These are phyloP conservation scores for Fusarium beomiforme DNA, from an alignment of 2,329 filamentous ascomycete species.

Conservation along the genomic window DNA sequence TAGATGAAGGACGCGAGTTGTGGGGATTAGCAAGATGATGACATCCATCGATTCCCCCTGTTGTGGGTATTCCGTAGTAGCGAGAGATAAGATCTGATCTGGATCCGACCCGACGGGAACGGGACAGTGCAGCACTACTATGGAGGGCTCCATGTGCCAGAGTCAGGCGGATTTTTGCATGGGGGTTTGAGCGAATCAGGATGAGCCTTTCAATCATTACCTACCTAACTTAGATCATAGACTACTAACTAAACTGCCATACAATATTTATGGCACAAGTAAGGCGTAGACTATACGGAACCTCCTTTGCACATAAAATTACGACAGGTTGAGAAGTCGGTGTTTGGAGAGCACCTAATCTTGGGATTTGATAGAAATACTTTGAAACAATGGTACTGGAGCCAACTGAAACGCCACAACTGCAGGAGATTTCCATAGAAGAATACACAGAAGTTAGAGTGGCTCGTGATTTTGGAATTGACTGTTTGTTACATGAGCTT, in stretches of 20 bases:
- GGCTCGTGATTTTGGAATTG: background rate
- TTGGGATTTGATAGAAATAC: background rate
- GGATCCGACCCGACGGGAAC: background rate
- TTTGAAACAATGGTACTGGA: background rate
- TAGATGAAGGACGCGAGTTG: slow-evolving; percentile 8
- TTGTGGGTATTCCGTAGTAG: background rate
- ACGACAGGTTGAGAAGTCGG: too few species aligned
- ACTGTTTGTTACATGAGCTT: background rate
- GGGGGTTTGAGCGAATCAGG: slow-evolving; percentile 8
- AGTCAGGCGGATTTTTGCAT: slow-evolving; percentile 31
- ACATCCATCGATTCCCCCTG: slow-evolving; percentile 8
- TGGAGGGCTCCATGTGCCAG: slow-evolving; percentile 32
- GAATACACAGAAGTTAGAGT: background rate
- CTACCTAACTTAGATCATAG: background rate
- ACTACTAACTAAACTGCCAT: background rate
- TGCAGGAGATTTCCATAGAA: background rate
- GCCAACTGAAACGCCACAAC: background rate
- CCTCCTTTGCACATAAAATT: background rate
- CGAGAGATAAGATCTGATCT: slow-evolving; percentile 31
- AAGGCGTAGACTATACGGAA: background rate
- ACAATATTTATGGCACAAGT: background rate
- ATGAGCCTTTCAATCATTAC: background rate
- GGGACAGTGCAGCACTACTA: background rate
- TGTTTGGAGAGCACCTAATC: too few species aligned
- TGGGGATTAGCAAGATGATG: slow-evolving; percentile 24